phyloP scores from a whole-genome alignment of 345 rosid species.

The Eucalyptus grandis region DNA sequence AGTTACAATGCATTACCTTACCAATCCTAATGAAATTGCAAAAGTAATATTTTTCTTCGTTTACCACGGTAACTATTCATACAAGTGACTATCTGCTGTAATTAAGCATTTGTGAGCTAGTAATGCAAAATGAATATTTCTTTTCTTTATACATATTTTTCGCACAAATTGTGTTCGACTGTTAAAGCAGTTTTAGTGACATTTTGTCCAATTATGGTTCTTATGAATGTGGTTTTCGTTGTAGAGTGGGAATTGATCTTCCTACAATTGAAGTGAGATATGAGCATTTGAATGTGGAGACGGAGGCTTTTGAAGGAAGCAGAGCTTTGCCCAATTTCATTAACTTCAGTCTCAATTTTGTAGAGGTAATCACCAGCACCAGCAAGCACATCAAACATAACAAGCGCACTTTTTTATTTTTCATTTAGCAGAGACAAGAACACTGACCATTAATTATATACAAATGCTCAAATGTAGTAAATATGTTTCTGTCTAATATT shows the following conservation, averaged over 20 bases:
- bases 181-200: neutral
- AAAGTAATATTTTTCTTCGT: neutral
- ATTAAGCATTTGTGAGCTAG: neutral
- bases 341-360: slow-evolving; percentile 29
- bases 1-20: neutral
- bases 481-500: neutral
- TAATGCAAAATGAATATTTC: too few species aligned
- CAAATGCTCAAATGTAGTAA: neutral
- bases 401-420: neutral
- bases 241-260: slow-evolving; percentile 42
- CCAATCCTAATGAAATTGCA: neutral
- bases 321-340: slow-evolving; percentile 56
- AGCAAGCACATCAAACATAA: neutral
- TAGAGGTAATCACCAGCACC: slow-evolving; percentile 31
- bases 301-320: slow-evolving; percentile 48
- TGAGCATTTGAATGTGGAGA: slow-evolving; percentile 33
- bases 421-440: neutral
- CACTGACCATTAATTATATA: neutral
- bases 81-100: neutral
- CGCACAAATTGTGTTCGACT: too few species aligned
- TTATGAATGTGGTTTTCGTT: neutral
- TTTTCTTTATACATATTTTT: too few species aligned
- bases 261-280: slow-evolving; percentile 47
- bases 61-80: neutral
- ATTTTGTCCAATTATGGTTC: neutral